Percentiles rank a stretch among this genome's conserved stretches.
phyloP scores from a whole-genome alignment of 176 grass and related monocot genomes.

The Oryza glumipatula region DNA sequence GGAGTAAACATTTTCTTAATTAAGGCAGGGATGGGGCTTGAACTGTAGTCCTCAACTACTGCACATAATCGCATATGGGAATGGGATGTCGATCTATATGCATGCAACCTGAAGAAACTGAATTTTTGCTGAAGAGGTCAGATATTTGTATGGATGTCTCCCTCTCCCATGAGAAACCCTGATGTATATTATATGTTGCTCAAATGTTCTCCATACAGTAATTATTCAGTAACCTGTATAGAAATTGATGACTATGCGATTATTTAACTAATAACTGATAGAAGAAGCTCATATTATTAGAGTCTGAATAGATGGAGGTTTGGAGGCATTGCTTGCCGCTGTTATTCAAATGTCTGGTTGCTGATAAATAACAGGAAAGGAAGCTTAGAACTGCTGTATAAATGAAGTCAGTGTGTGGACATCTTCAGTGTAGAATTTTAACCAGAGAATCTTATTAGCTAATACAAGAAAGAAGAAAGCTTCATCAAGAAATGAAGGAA shows the following conservation, averaged over 20 bases:
- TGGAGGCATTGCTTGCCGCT: not conserved
- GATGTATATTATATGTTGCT: not conserved
- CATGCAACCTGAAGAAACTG: not conserved
- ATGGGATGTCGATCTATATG: not conserved
- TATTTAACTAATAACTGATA: not conserved
- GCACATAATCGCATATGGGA: not conserved
- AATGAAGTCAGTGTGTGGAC: conserved; percentile 29
- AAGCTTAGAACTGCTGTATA: not conserved
- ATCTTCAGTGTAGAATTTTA: not conserved
- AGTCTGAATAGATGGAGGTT: conserved; percentile 6
- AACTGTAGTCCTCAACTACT: not conserved
- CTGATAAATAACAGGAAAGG: conserved; percentile 32
- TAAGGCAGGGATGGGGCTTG: not conserved
- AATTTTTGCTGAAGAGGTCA: not conserved
- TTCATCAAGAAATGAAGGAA: conserved; percentile 28
- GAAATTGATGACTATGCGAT: conserved; percentile 15
- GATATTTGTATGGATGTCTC: not conserved
- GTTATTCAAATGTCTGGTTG: conserved; percentile 18
- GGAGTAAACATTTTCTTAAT: not conserved
- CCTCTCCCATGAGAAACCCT: not conserved
- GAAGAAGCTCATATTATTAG: not conserved
- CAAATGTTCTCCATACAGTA: conserved; percentile 16
- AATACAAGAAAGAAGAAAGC: not conserved
- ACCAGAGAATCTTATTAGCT: not conserved
- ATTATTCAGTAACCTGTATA: not conserved